These are phyloP conservation scores for Cercospora berteroae DNA, from an alignment of 2,329 filamentous ascomycete species.

Conservation along the genomic window DNA sequence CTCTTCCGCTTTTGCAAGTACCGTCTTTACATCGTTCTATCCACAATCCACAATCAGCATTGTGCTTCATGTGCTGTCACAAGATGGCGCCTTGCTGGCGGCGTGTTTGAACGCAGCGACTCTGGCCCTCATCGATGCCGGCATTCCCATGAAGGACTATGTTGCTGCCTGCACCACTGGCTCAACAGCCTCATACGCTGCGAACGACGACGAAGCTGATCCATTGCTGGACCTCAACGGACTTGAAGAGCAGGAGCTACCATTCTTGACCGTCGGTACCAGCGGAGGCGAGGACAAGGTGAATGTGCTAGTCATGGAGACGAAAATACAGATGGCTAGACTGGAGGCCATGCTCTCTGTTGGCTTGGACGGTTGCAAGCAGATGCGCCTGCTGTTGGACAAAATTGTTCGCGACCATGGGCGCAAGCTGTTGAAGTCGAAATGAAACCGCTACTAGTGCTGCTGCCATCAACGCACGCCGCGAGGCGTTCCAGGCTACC, in stretches of 20 bases:
- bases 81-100: slow-evolving; percentile 87
- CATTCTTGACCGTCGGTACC: slow-evolving; percentile 82
- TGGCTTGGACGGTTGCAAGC: slow-evolving; percentile 85
- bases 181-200: slow-evolving; percentile 65
- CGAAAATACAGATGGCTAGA: slow-evolving; percentile 74
- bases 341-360: slow-evolving; percentile 92
- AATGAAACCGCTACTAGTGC: slow-evolving; percentile 13
- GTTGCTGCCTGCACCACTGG: slow-evolving; percentile 85
- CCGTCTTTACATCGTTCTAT: slow-evolving; percentile 82
- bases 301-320: slow-evolving; percentile 80
- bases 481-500: neutral
- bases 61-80: slow-evolving; percentile 79
- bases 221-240: slow-evolving; percentile 77
- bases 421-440: slow-evolving; percentile 56
- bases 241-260: slow-evolving; percentile 82
- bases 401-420: slow-evolving; percentile 72
- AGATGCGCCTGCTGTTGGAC: slow-evolving; percentile 79
- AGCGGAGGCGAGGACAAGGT: slow-evolving; percentile 61
- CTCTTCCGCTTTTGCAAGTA: slow-evolving; percentile 70
- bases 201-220: slow-evolving; percentile 68
- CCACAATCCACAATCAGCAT: slow-evolving; percentile 82
- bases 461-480: neutral
- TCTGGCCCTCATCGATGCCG: slow-evolving; percentile 88
- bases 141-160: slow-evolving; percentile 92
- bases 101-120: slow-evolving; percentile 89